Conservation (phyloP, 164 flowering plant genomes). For the Brasenia schreberi region DNA sequence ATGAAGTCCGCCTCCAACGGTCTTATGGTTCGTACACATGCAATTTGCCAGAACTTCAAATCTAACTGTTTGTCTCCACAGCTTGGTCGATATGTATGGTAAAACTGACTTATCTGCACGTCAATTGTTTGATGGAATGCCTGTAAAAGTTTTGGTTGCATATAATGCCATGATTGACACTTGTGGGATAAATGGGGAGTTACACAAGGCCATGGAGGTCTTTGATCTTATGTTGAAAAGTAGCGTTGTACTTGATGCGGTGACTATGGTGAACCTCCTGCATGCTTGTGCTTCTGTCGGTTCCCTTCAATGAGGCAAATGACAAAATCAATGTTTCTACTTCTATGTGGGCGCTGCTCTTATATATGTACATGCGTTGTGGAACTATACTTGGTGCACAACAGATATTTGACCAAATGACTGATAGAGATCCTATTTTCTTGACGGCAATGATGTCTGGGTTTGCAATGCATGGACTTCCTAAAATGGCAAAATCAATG, state of each 20-base stretch:
- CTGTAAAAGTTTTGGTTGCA: conserved; percentile 2
- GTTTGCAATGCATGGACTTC: conserved; percentile 10
- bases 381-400: conserved; percentile 8
- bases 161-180: conserved; percentile 14
- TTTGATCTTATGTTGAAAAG: conserved; percentile 6
- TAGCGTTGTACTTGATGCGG: conserved; percentile 4
- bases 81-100: conserved; percentile 12
- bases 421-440: conserved; percentile 7
- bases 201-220: conserved; percentile 8
- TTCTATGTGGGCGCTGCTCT: conserved; percentile 10
- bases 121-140: conserved; percentile 13
- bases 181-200: conserved; percentile 10
- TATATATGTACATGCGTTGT: conserved; percentile 13
- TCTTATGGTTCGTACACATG: conserved; percentile 2
- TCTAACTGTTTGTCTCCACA: conserved; percentile 11
- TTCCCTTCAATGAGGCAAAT: conserved; percentile 11
- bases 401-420: conserved; percentile 7
- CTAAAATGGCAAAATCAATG: conserved; percentile 5
- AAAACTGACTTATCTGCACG: conserved; percentile 8
- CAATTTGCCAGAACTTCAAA: background rate
- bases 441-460: conserved; percentile 12
- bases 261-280: conserved; percentile 11
- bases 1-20: conserved; percentile 5
- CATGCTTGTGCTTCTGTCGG: conserved; percentile 13
- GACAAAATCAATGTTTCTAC: conserved; percentile 7